Evolutionary conservation across 352 stramenopile genomes (phyloP), one percentile per base, ranked within the genome.

Genomic region (Pythium plurisporium): DNA sequence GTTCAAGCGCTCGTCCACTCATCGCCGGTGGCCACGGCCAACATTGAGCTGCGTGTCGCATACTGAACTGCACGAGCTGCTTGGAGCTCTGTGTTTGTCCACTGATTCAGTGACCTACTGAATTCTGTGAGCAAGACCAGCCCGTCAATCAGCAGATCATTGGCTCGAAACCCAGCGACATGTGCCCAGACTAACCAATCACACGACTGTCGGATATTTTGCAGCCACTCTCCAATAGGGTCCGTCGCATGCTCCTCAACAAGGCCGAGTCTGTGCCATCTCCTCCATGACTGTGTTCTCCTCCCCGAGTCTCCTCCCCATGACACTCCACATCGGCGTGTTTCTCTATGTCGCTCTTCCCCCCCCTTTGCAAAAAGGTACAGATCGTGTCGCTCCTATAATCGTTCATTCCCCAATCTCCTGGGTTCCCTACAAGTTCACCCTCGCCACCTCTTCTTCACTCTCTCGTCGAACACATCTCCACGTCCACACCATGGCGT

Each of bases 401-500:
- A 49, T 36, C 30, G 30, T 29, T 50, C 51, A 59, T 40, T 59
- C 33, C 30, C 6, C 29, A 42, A 43, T 59, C 29, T 41, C 20
- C 40, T 43, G n/a, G 4, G 38, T 41, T 17, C n/a, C 3, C 46
- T 20, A 23, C 46, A 43, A 17, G 20, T n/a, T n/a, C n/a, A n/a
- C n/a, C n/a, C n/a, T n/a, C n/a, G n/a, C n/a, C n/a, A n/a, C n/a
- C n/a, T n/a, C n/a, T n/a, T n/a, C n/a, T n/a, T n/a, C 44, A 43
- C 49, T 43, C 19, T 20, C 30, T 8, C 17, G 10, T 27, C 20
- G 2, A 5, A 23, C 19, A 54, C 10, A 42, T n/a, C 19, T 11
- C 60, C 65, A 36, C 68, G 86, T n/a, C 45, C 76, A 20, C 61
- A 82, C 4, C 36, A 84, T 23, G 70, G 62, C 12, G 68, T 84